phyloP scores from a whole-genome alignment of 1,284 basidiomycete genomes.

The Lentinula novae-zelandiae region DNA sequence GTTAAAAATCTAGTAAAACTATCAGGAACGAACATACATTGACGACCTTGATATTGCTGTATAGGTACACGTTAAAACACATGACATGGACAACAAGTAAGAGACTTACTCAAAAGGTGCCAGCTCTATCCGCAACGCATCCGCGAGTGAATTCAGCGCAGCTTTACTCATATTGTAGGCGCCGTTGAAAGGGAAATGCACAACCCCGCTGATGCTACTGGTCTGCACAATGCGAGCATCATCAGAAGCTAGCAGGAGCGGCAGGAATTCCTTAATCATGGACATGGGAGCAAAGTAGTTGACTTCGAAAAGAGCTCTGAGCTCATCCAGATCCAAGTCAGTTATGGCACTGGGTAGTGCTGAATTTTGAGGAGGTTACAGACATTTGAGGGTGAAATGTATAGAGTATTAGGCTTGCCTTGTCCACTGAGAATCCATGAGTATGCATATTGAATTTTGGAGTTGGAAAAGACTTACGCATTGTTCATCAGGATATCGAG shows the following conservation, averaged over 20 bases:
- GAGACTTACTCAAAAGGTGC: conserved; percentile 23
- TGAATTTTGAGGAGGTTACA: background rate
- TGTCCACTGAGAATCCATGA: background rate
- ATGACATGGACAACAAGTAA: background rate
- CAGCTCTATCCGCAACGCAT: conserved; percentile 28
- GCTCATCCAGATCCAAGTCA: conserved; percentile 21
- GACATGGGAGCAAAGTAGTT: conserved; percentile 27
- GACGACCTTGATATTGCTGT: conserved; percentile 28
- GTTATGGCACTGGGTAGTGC: conserved; percentile 13
- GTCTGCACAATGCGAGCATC: conserved; percentile 26
- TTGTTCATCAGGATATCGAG: too few relatives aligned
- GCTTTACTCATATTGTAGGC: conserved; percentile 29
- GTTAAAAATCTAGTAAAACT: background rate
- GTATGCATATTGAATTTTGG: too few relatives aligned
- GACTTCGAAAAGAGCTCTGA: conserved; percentile 22
- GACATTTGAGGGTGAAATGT: background rate
- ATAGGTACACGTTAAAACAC: background rate
- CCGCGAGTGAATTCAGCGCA: conserved; percentile 22
- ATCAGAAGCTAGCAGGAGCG: conserved; percentile 24
- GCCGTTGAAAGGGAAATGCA: conserved; percentile 25
- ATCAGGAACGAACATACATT: conserved; percentile 16
- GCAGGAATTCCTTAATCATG: conserved; percentile 27
- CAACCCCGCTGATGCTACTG: conserved; percentile 23
- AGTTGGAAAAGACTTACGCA: too few relatives aligned
- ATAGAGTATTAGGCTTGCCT: background rate